phyloP scores from a whole-genome alignment of 2,329 filamentous ascomycete species.

The Sporothrix mexicana region DNA sequence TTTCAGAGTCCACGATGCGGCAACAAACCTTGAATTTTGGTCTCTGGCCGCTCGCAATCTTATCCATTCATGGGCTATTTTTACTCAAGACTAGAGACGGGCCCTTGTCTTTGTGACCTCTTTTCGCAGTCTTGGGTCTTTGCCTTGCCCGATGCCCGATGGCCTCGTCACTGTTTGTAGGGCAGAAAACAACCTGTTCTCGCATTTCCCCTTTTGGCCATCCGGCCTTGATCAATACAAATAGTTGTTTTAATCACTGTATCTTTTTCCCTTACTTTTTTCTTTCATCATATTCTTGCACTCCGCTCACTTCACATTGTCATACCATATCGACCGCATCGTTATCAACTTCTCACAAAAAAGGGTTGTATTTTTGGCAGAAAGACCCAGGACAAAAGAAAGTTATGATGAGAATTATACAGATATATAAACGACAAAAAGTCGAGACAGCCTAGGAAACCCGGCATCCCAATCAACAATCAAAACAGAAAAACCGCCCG shows the following conservation, averaged over 20 bases:
- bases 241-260: neutral
- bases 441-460: neutral
- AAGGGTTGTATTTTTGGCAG: conserved; percentile 9
- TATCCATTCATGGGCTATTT: neutral
- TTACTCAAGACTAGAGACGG: neutral
- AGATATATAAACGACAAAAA: neutral
- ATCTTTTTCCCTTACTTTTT: neutral
- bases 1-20: no score
- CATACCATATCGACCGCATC: neutral
- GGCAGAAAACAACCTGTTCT: neutral
- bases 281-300: neutral
- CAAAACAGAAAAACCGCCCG: neutral
- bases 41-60: neutral
- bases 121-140: neutral
- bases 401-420: neutral
- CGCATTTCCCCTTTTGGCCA: neutral
- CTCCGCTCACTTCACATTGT: neutral
- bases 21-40: neutral
- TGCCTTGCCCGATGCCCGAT: neutral
- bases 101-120: no score
- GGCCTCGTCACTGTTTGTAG: neutral
- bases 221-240: neutral
- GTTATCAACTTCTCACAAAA: neutral
- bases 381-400: neutral
- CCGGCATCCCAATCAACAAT: neutral